These are phyloP conservation scores for Corchorus capsularis DNA, from an alignment of 345 rosid genomes.

Conservation along the genomic window DNA sequence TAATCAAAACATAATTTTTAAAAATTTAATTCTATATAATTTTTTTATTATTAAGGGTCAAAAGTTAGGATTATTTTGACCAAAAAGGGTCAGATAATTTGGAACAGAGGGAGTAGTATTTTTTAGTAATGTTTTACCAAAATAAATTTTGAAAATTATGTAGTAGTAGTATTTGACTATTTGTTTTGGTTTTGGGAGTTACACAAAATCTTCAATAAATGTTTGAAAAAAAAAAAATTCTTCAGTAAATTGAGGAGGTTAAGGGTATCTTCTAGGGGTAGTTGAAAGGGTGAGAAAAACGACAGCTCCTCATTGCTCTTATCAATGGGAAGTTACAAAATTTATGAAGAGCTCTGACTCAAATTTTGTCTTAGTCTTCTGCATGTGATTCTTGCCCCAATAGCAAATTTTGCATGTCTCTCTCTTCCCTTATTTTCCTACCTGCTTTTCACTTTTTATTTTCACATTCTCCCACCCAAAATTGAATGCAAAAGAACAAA, in stretches of 20 bases:
- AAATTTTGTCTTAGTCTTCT: neutral
- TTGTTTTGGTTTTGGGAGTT: too few relatives aligned
- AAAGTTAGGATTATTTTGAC: too few relatives aligned
- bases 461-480: neutral
- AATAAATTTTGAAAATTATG: too few relatives aligned
- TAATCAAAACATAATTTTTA: too few relatives aligned
- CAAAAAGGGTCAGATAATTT: too few relatives aligned
- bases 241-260: neutral
- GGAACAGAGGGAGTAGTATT: too few relatives aligned
- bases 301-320: neutral
- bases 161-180: too few relatives aligned
- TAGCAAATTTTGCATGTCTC: neutral
- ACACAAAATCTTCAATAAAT: too few relatives aligned
- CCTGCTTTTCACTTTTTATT: neutral
- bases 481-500: neutral
- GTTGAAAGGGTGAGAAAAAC: neutral
- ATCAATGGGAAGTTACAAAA: neutral
- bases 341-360: neutral
- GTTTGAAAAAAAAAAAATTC: neutral
- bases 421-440: neutral
- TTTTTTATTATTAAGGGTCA: too few relatives aligned
- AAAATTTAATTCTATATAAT: too few relatives aligned
- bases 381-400: neutral
- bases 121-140: too few relatives aligned
- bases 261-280: neutral